A percentile compares a stretch with the other conserved stretches of the same genome.
Conservation (phyloP, 2,329 filamentous ascomycete species). For the Trichoderma citrinoviride region DNA sequence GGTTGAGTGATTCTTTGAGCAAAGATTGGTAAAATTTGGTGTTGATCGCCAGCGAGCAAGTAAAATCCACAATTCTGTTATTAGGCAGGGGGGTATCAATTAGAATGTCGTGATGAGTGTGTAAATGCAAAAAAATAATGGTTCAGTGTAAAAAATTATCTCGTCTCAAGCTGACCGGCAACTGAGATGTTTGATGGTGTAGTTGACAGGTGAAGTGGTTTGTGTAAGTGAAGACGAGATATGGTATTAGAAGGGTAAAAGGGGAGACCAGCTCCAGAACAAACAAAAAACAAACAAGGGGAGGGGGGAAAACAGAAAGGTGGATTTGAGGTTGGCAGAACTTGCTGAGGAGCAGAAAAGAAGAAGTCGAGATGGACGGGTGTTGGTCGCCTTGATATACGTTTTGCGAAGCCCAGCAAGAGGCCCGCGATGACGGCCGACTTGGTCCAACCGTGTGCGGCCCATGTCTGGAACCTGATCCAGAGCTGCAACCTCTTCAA, state of each 20-base stretch:
- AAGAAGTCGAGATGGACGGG: conserved; percentile 38
- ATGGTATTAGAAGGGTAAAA: conserved; percentile 32
- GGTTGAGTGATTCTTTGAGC: conserved; percentile 22
- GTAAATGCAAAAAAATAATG: conserved; percentile 24
- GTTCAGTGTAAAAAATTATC: conserved; percentile 23
- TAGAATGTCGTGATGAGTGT: conserved; percentile 25
- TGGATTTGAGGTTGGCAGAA: conserved; percentile 53
- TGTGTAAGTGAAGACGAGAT: conserved; percentile 33
- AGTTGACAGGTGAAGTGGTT: conserved; percentile 22
- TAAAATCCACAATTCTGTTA: conserved; percentile 53
- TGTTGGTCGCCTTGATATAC: conserved; percentile 22
- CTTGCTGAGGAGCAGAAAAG: conserved; percentile 64
- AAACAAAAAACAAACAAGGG: conserved; percentile 39
- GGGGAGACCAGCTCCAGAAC: conserved; percentile 56
- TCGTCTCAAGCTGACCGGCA: conserved; percentile 44
- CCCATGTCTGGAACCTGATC: conserved; percentile 1
- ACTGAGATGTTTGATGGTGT: conserved; percentile 31
- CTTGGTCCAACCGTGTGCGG: background rate
- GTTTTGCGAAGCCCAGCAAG: conserved; percentile 19
- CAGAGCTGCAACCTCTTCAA: conserved; percentile 1
- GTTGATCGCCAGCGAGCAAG: conserved; percentile 50
- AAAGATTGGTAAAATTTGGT: conserved; percentile 12
- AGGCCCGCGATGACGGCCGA: conserved; percentile 1
- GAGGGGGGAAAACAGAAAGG: conserved; percentile 46
- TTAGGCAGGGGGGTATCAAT: conserved; percentile 39